A percentile compares a stretch with the other conserved stretches of the same genome.
These are phyloP conservation scores for Bifiguratus adelaidae DNA, from an alignment of 192 early-diverging fungal genomes.

Conservation along the genomic window DNA sequence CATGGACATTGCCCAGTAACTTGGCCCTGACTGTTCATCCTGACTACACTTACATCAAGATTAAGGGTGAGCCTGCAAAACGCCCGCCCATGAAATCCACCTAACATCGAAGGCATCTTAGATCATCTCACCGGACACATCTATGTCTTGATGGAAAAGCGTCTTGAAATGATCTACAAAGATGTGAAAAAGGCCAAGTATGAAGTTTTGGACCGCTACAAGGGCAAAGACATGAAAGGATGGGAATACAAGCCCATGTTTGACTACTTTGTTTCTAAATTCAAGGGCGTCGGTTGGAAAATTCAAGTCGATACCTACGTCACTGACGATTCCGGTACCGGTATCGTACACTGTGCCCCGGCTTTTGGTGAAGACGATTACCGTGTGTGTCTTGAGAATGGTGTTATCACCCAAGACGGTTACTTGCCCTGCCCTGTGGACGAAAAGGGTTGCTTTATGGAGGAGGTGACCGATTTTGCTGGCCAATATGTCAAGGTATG, in stretches of 20 bases:
- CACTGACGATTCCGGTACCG: conserved; percentile 88
- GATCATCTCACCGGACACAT: conserved; percentile 54
- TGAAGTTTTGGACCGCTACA: conserved; percentile 65
- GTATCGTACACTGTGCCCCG: conserved; percentile 96
- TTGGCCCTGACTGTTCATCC: conserved; percentile 91
- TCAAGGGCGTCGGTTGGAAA: conserved; percentile 72
- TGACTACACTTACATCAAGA: conserved; percentile 92
- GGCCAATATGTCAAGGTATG: conserved; percentile 77
- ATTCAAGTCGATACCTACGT: conserved; percentile 90
- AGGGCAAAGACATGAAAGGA: conserved; percentile 72
- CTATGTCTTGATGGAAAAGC: conserved; percentile 81
- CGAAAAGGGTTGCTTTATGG: conserved; percentile 73
- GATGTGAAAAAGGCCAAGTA: conserved; percentile 92
- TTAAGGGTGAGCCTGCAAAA: conserved; percentile 72
- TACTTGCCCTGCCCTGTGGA: conserved; percentile 86
- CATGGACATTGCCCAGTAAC: conserved; percentile 97
- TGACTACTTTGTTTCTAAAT: conserved; percentile 63
- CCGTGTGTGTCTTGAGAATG: conserved; percentile 77
- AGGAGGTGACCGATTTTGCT: conserved; percentile 63
- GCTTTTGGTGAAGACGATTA: conserved; percentile 99
- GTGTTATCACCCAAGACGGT: conserved; percentile 74
- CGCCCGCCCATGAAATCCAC: too few species aligned
- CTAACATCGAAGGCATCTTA: not conserved
- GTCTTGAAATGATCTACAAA: conserved; percentile 87
- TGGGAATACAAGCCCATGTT: conserved; percentile 88